phyloP scores from a whole-genome alignment of 2,329 filamentous ascomycete species.

The Colletotrichum abscissum region DNA sequence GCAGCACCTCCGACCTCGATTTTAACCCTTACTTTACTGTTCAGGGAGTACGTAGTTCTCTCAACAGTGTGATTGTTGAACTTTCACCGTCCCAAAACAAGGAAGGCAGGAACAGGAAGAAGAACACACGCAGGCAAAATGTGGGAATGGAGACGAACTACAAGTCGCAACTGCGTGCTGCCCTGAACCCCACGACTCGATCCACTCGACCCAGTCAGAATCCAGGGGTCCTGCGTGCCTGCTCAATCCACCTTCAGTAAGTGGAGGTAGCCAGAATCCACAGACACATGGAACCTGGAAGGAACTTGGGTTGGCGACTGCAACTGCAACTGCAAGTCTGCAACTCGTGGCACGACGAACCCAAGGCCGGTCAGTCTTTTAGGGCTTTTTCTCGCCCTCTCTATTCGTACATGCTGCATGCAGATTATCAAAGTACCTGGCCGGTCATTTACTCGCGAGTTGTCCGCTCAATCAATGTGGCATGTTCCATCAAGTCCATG shows the following conservation, averaged over 20 bases:
- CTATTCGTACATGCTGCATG: not conserved
- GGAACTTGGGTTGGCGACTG: no score
- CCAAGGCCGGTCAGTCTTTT: not conserved
- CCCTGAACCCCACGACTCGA: not conserved
- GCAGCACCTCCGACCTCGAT: slow-evolving; percentile 7
- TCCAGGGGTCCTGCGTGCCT: slow-evolving; percentile 13
- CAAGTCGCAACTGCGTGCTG: not conserved
- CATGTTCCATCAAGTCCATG: not conserved
- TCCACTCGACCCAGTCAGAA: slow-evolving; percentile 2
- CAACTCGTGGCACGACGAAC: not conserved
- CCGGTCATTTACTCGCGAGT: no score
- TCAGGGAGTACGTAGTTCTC: no score
- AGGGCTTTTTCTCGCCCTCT: not conserved
- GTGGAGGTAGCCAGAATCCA: slow-evolving; percentile 10
- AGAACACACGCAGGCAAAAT: not conserved
- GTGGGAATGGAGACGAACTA: not conserved
- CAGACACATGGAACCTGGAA: slow-evolving; percentile 5
- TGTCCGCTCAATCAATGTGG: not conserved
- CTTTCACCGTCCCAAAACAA: no score
- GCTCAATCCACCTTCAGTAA: slow-evolving; percentile 8
- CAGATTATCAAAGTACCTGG: no score
- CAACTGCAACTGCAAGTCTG: not conserved
- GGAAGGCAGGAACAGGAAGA: no score
- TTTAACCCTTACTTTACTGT: not conserved
- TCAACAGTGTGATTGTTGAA: slow-evolving; percentile 7